Percentiles rank a stretch among this genome's conserved stretches.
Conservation (phyloP, 2,329 filamentous ascomycete species). For the Curvularia sp. region DNA sequence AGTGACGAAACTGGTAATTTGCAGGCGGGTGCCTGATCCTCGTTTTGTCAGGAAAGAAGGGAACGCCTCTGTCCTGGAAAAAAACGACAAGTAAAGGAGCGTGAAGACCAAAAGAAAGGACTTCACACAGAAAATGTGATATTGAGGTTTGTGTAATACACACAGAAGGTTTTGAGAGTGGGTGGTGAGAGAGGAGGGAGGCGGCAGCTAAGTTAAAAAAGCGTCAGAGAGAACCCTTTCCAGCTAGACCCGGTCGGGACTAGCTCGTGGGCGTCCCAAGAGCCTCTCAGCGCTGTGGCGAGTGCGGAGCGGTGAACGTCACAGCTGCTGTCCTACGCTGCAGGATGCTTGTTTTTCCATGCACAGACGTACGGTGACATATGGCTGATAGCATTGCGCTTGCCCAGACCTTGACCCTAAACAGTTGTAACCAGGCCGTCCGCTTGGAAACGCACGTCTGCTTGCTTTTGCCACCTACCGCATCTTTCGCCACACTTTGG, state of each 20-base stretch:
- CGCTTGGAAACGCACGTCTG: background rate
- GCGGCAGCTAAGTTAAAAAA: constrained; percentile 31
- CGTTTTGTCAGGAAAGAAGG: constrained; percentile 49
- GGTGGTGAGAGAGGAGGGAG: constrained; percentile 36
- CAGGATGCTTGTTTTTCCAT: constrained; percentile 15
- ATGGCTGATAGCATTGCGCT: background rate
- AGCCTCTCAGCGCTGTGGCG: constrained; percentile 21
- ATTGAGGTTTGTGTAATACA: constrained; percentile 40
- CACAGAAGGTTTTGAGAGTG: constrained; percentile 42
- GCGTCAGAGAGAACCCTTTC: constrained; percentile 31
- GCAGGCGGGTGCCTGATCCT: constrained; percentile 53
- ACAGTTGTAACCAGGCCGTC: background rate
- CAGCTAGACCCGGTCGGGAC: constrained; percentile 22
- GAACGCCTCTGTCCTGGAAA: constrained; percentile 47
- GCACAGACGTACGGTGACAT: constrained; percentile 18
- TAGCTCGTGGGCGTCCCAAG: constrained; percentile 12
- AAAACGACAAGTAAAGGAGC: constrained; percentile 51
- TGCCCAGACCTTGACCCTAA: background rate
- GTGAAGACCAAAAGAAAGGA: constrained; percentile 53
- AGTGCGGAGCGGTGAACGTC: constrained; percentile 41
- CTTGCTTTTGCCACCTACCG: constrained; percentile 2
- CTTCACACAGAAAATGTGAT: constrained; percentile 49
- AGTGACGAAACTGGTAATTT: constrained; percentile 42
- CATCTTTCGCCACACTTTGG: background rate
- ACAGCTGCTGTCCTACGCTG: constrained; percentile 14